Evolutionary conservation across 2,329 filamentous ascomycete genomes (phyloP).

Genomic region (Ophiocordyceps robertsii): DNA sequence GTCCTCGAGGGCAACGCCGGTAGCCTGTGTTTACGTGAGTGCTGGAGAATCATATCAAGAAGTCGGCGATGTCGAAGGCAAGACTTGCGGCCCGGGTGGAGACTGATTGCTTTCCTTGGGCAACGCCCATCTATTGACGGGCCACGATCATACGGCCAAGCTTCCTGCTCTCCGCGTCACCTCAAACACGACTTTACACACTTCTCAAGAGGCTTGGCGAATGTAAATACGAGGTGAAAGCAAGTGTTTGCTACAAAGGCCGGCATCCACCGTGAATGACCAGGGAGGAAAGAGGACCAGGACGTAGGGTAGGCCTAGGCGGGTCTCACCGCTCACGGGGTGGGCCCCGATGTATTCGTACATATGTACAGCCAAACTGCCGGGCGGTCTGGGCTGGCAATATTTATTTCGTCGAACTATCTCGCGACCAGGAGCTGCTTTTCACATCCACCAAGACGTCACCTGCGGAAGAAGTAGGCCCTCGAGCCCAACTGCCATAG

Average conservation of each 20-base stretch:
- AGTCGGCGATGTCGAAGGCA: neutral
- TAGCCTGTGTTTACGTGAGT: neutral
- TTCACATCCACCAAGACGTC: neutral
- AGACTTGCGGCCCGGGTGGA: neutral
- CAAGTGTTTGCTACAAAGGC: too few relatives aligned
- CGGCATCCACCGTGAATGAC: too few relatives aligned
- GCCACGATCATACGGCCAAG: too few relatives aligned
- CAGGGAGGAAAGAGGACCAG: too few relatives aligned
- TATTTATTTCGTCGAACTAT: neutral
- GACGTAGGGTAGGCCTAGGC: too few relatives aligned
- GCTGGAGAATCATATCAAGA: slow-evolving; percentile 1
- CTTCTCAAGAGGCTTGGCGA: too few relatives aligned
- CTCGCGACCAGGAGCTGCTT: neutral
- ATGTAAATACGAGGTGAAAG: too few relatives aligned
- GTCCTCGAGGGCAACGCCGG: slow-evolving; percentile 2
- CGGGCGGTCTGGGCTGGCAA: neutral
- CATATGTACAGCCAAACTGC: neutral
- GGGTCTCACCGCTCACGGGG: too few relatives aligned
- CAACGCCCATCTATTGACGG: neutral
- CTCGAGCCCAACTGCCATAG: neutral
- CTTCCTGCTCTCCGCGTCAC: neutral
- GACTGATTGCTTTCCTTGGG: neutral
- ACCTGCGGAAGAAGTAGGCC: neutral
- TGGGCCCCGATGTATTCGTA: too few relatives aligned
- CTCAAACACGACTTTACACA: too few relatives aligned